These are phyloP conservation scores for Meira nashicola DNA, from an alignment of 1,284 basidiomycete species.

Conservation along the genomic window DNA sequence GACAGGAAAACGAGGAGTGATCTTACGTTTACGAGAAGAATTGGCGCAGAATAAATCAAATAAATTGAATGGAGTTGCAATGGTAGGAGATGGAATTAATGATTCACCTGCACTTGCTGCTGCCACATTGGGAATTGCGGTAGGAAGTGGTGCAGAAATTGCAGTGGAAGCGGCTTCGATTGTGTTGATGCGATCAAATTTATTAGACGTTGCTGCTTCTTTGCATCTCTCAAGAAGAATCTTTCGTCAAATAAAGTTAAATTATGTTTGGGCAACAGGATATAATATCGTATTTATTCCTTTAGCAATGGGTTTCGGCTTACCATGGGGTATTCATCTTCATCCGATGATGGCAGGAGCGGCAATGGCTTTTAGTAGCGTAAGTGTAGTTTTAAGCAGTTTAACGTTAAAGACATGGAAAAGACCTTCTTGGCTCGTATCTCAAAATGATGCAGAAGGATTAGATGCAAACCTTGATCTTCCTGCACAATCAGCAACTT, in stretches of 20 bases:
- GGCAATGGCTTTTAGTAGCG: conserved; percentile 95
- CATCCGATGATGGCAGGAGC: conserved; percentile 97
- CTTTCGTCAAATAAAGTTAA: conserved; percentile 77
- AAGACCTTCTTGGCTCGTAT: conserved; percentile 27
- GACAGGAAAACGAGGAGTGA: conserved; percentile 41
- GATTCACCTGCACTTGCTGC: conserved; percentile 94
- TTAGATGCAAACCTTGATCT: neutral
- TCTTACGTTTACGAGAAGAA: conserved; percentile 54
- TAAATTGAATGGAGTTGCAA: conserved; percentile 53
- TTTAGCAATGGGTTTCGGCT: conserved; percentile 93
- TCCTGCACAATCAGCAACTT: neutral
- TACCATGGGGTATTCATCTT: conserved; percentile 85
- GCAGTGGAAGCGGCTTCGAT: conserved; percentile 97
- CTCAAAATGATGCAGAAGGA: neutral
- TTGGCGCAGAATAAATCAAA: conserved; percentile 61
- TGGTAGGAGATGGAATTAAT: conserved; percentile 99
- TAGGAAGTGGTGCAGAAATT: conserved; percentile 90
- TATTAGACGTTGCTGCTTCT: conserved; percentile 93
- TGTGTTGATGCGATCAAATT: conserved; percentile 91
- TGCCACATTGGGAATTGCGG: conserved; percentile 89
- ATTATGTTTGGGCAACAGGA: conserved; percentile 52
- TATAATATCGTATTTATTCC: conserved; percentile 94
- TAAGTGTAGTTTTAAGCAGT: conserved; percentile 87
- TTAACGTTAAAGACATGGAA: conserved; percentile 66
- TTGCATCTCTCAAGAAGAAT: conserved; percentile 84